phyloP scores from a whole-genome alignment of 495 filamentous ascomycete species.

The Hypoxylon trugodes region DNA sequence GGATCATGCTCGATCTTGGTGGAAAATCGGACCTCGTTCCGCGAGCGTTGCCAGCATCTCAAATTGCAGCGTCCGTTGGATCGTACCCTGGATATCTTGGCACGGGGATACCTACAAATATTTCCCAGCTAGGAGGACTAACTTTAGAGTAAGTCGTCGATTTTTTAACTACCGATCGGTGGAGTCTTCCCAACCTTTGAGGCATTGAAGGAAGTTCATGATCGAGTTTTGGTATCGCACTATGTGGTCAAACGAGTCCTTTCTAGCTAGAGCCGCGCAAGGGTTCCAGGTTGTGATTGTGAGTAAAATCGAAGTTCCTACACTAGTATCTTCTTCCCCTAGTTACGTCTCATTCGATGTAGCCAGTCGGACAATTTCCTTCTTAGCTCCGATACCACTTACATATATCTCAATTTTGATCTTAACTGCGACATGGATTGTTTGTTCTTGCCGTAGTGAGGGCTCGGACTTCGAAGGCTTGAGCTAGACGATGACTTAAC shows the following conservation, averaged over 20 bases:
- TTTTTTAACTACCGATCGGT: constrained; percentile 34
- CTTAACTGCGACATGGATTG: background rate
- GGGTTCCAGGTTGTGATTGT: constrained; percentile 19
- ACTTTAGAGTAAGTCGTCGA: constrained; percentile 10
- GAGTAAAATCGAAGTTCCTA: constrained; percentile 18
- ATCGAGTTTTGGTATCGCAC: constrained; percentile 10
- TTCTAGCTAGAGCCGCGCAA: constrained; percentile 22
- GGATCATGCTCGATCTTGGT: constrained; percentile 12
- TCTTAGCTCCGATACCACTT: constrained; percentile 21
- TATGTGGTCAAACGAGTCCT: constrained; percentile 9
- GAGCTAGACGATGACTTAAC: background rate
- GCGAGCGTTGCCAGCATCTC: constrained; percentile 28
- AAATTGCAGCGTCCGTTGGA: constrained; percentile 35
- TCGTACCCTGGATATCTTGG: constrained; percentile 38
- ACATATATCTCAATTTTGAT: background rate
- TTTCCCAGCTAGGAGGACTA: constrained; percentile 28
- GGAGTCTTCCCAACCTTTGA: constrained; percentile 17
- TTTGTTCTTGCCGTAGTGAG: background rate
- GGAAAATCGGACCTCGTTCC: constrained; percentile 41
- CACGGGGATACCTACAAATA: constrained; percentile 29
- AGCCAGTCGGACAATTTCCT: constrained; percentile 31
- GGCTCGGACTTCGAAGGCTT: background rate
- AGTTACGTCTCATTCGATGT: background rate
- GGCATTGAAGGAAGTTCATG: constrained; percentile 2
- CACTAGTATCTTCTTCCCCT: constrained; percentile 9